Evolutionary conservation across 2,329 filamentous ascomycete genomes (phyloP), one percentile per base, ranked within the genome.

Genomic region (Pyricularia pennisetigena): DNA sequence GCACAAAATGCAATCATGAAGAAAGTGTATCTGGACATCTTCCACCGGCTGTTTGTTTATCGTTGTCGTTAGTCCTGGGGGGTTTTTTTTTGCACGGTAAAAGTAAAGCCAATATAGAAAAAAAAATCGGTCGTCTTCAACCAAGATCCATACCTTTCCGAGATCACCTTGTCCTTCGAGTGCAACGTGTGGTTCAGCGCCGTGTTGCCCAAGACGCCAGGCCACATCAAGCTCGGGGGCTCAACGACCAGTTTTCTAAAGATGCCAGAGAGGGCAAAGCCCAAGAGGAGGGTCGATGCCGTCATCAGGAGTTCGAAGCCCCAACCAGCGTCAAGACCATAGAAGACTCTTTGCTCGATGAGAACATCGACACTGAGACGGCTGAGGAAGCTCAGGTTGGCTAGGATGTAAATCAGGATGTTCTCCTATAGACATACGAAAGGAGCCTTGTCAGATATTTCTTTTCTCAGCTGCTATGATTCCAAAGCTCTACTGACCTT

Each of bases 191-290:
- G 74, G 28, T 85, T 78, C 16, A 85, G 73, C 0, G 81, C 80
- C 0, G 79, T 79, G 68, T 82, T 84, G 4, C 82, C 81, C 10
- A 86, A 74, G 0, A 82, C 81, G 26, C 81, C 79, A 0, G 83
- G 83, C 83, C 83, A 86, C n/a, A 85, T 76, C 75, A 85, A 81
- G 0, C 78, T 76, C 2, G 81, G 78, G 0, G 82, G 83, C 30
- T 78, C 75, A 4, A 82, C 77, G 0, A 86, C 78, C 71, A 81
- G 79, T 6, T 78, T 76, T 12, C 78, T 74, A 24, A 76, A 77
- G 66, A 83, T 74, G 3, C 82, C 82, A 0, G 83, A 82, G 41
- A 84, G 73, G 5, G 82, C 82, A 67, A 83, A 83, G 1, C 83
- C 82, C 68, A 82, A 78, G 7, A 80, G 68, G 67, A 82, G 80